A percentile compares a stretch with the other conserved stretches of the same genome.
These are phyloP conservation scores for Phylloporus sp. DNA, from an alignment of 768 basidiomycete genomes.

Conservation along the genomic window DNA sequence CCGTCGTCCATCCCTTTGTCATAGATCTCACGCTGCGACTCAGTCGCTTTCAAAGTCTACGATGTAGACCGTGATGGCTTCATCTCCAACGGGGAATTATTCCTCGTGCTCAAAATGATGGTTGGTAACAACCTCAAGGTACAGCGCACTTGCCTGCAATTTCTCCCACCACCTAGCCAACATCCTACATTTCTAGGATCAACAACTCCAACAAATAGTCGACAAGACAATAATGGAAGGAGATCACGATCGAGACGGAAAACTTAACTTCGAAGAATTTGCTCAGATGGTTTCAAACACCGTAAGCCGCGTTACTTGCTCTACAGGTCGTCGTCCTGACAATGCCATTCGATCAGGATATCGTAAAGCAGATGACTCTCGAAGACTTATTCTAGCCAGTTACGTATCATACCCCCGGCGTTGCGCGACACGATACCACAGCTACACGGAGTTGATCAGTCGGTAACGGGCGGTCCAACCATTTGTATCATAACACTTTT, in stretches of 20 bases:
- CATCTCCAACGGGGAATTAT: slow-evolving; percentile 98
- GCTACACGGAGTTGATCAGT: slow-evolving; percentile 6
- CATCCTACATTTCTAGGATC: slow-evolving; percentile 54
- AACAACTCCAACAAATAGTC: slow-evolving; percentile 98
- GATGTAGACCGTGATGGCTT: slow-evolving; percentile 97
- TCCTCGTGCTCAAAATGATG: slow-evolving; percentile 99
- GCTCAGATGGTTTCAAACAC: slow-evolving; percentile 96
- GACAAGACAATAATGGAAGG: slow-evolving; percentile 99
- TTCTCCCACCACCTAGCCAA: not conserved
- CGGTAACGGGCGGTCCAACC: slow-evolving; percentile 11
- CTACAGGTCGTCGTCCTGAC: slow-evolving; percentile 8
- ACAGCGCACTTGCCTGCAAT: slow-evolving; percentile 5
- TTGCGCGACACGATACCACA: slow-evolving; percentile 19
- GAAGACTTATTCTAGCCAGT: slow-evolving; percentile 75
- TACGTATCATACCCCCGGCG: slow-evolving; percentile 19
- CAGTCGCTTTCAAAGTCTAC: slow-evolving; percentile 99
- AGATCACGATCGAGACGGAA: slow-evolving; percentile 96
- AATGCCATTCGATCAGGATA: slow-evolving; percentile 54
- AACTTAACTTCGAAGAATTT: slow-evolving; percentile 96
- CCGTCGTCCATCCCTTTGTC: not conserved
- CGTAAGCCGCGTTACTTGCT: slow-evolving; percentile 38
- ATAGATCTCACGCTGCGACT: slow-evolving; percentile 1
- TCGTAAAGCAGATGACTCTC: slow-evolving; percentile 98
- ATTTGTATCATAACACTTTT: slow-evolving; percentile 21
- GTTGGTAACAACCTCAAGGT: slow-evolving; percentile 99